Conservation (phyloP, 345 rosid genomes). For the Citrus glauca region DNA sequence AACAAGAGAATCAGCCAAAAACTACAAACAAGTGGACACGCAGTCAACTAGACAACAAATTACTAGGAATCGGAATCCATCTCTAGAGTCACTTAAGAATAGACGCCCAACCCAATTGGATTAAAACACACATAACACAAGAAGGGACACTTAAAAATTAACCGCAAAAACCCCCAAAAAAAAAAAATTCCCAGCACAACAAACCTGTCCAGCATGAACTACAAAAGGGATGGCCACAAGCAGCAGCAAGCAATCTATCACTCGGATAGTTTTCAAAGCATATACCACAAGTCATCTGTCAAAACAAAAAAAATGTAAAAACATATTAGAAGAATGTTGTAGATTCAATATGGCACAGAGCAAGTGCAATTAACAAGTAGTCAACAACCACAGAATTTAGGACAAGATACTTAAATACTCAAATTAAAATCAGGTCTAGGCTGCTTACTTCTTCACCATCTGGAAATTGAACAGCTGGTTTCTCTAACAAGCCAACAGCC, state of each 20-base stretch:
- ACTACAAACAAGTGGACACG: neutral
- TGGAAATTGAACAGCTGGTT: slow-evolving; percentile 41
- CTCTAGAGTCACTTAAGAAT: neutral
- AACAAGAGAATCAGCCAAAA: neutral
- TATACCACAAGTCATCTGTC: slow-evolving; percentile 70
- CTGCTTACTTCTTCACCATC: slow-evolving; percentile 45
- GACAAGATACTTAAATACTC: neutral
- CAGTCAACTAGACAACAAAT: neutral
- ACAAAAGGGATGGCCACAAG: slow-evolving; percentile 88
- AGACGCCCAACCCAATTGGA: neutral
- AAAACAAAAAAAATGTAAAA: neutral
- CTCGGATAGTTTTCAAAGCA: slow-evolving; percentile 56
- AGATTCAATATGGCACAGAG: neutral
- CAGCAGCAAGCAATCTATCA: slow-evolving; percentile 46
- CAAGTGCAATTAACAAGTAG: neutral
- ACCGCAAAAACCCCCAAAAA: no score
- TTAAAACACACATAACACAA: neutral
- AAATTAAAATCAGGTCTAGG: neutral
- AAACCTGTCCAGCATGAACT: slow-evolving; percentile 72
- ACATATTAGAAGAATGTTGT: slow-evolving; percentile 3
- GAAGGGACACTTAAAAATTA: no score
- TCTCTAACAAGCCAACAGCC: slow-evolving; percentile 67
- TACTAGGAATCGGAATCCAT: neutral
- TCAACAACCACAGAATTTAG: neutral
- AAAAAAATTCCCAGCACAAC: slow-evolving; percentile 2